Evolutionary conservation across 495 filamentous ascomycete genomes (phyloP).

Genomic region (Neurospora cerealis): DNA sequence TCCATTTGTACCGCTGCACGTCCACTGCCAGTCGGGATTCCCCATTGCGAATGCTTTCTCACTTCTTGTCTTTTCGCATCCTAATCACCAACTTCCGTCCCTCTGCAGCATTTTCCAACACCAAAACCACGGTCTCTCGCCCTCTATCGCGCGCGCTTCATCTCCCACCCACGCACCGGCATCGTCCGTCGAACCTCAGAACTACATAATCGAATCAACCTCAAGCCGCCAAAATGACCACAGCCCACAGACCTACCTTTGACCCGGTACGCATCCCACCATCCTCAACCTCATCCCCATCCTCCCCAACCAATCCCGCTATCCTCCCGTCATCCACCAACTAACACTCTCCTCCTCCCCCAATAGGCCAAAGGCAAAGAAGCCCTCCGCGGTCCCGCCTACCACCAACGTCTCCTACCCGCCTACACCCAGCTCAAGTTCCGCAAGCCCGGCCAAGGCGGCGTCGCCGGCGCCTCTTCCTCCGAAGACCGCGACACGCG

Average conservation of each 20-base stretch:
- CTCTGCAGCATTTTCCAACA: neutral
- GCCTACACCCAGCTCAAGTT: constrained; percentile 88
- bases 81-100: neutral
- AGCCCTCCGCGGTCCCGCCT: constrained; percentile 83
- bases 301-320: neutral
- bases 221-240: constrained; percentile 46
- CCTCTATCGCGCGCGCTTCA: neutral
- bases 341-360: constrained; percentile 9
- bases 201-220: neutral
- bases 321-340: neutral
- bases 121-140: neutral
- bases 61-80: neutral
- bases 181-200: neutral
- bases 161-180: neutral
- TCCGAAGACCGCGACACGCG: constrained; percentile 54
- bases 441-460: constrained; percentile 81
- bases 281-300: neutral
- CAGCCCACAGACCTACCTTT: constrained; percentile 84
- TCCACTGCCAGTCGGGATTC: neutral
- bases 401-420: constrained; percentile 91
- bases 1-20: neutral
- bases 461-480: constrained; percentile 43
- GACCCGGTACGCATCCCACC: constrained; percentile 56
- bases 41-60: no score
- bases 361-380: constrained; percentile 84